Conservation (phyloP, 2,329 filamentous ascomycete species). For the Escovopsis weberi region DNA sequence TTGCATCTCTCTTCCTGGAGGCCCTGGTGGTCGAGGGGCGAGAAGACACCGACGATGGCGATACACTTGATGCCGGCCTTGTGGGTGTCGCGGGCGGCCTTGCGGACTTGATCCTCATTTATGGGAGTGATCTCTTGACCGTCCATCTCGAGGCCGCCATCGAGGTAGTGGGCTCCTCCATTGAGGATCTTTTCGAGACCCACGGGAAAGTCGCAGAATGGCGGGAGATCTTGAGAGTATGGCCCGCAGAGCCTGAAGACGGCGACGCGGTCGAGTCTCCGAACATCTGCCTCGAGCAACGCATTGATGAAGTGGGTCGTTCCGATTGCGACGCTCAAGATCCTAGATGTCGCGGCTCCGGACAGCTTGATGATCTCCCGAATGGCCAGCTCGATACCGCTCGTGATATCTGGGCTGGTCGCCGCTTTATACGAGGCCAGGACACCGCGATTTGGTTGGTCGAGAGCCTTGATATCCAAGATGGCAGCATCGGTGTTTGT, state of each 20-base stretch:
- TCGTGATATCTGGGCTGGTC: constrained; percentile 35
- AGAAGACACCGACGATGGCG: constrained; percentile 31
- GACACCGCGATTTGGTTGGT: constrained; percentile 24
- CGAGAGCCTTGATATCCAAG: constrained; percentile 24
- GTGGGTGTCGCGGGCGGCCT: constrained; percentile 18
- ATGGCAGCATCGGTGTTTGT: constrained; percentile 31
- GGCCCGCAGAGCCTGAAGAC: constrained; percentile 31
- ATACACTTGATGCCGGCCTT: constrained; percentile 22
- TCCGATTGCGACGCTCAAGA: constrained; percentile 34
- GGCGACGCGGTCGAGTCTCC: constrained; percentile 28
- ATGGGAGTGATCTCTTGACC: constrained; percentile 28
- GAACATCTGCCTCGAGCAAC: constrained; percentile 29
- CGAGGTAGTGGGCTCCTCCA: constrained; percentile 25
- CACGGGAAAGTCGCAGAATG: constrained; percentile 31
- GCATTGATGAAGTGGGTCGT: constrained; percentile 37
- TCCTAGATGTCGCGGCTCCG: constrained; percentile 20
- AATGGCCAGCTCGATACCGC: constrained; percentile 33
- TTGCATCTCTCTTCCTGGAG: constrained; percentile 26
- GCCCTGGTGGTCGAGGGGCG: constrained; percentile 27
- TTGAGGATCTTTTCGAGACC: constrained; percentile 25
- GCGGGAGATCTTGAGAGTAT: constrained; percentile 28
- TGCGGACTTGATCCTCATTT: constrained; percentile 22
- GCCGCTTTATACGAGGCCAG: constrained; percentile 33
- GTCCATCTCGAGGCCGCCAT: constrained; percentile 34
- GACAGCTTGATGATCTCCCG: constrained; percentile 25